Base-by-base conservation (phyloP, 2,329 filamentous ascomycete species). In the Sphaceloma murrayae region DNA sequence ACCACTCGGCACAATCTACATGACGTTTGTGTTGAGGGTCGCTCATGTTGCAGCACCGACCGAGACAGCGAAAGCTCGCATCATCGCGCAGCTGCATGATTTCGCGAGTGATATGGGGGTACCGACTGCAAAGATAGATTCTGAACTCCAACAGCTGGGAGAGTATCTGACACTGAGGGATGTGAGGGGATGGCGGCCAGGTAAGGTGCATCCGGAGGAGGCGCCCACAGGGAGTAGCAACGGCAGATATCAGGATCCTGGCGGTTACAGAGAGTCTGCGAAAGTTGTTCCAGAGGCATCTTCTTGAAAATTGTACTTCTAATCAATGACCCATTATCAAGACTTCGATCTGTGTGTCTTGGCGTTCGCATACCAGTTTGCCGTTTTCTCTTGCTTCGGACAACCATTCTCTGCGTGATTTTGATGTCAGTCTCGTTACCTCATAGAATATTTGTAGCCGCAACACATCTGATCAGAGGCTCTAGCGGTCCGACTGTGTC, bases 1-100 rank as follows among this genome's bases (percentile, higher is more conserved):
- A 11, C 42, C 42, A 36, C 32, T 45, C 6, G 42, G 42, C 17
- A 34, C 42, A 6, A 34, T 45, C 13, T 45, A 45, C 42, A 45
- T 45, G 42, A 34, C 30, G 13, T 45, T 34, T 14, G 30, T 27
- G 11, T 22, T 45, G 29, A 34, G 31, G 11, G 32, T 32, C 2
- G 42, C 42, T 10, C 22, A 33, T 13, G 31, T 45, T 17, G 42
- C 31, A 3, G 42, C 42, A 13, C 14, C 16, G 19, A 27, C 13
- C 18, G 31, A 34, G 29, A 8, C 19, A 4, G 22, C 30, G 14
- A 22, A 32, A n/a, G 30, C 31, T 9, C 18, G 22, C 3, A 36
- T 45, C 8, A 11, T 45, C 9, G 42, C 13, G 13, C 42, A 45
- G 21, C 6, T 36, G 11, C 13, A 13, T n/a, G 27, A 24, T 10